Base-by-base conservation (phyloP, 805 yeast species). In the Ogataea wickerhamii region DNA sequence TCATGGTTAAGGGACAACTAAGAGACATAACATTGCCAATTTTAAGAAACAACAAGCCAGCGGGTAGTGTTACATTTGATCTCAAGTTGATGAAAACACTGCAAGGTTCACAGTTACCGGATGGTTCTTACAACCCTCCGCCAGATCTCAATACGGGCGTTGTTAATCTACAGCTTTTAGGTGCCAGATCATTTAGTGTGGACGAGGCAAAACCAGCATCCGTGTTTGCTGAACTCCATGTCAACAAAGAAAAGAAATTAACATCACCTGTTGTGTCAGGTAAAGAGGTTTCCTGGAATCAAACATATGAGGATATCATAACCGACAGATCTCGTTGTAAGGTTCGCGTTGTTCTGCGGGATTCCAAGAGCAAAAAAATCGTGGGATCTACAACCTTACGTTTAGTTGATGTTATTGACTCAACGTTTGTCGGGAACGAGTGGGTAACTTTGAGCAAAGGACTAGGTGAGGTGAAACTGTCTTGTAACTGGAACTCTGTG, bases 91-190 rank as follows among this genome's bases (percentile, higher is more conserved):
- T 80, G 71, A 93, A 95, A 28, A 81, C 93, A 11, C 64, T 87
- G 44, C 70, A 76, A 63, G 70, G 77, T 40, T 61, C 69, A 49
- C 66, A 75, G 44, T 71, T 74, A 41, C 81, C 86, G 3, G 96
- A 87, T 61, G 96, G 96, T 35, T 81, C 89, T 2, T 70, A 74
- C 37, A 81, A 79, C 48, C 87, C 94, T 33, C 85, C 94, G 32
- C 96, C 96, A 31, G 96, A 87, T 48, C 76, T 87, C 58, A 91
- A 91, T 64, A 87, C 97, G 12, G 99, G 99, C 72, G 80, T 94
- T 51, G 78, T 82, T 16, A 73, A 80, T 52, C 65, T 91, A 49
- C 82, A 80, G 43, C 62, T 86, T 33, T 56, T 67, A 21, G 84
- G 78, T 49, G 82, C 84, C 18, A 77, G 87, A 64, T 76, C 70